These are phyloP conservation scores for Hirschioporus abietinus DNA, from an alignment of 768 basidiomycete genomes.

Conservation along the genomic window DNA sequence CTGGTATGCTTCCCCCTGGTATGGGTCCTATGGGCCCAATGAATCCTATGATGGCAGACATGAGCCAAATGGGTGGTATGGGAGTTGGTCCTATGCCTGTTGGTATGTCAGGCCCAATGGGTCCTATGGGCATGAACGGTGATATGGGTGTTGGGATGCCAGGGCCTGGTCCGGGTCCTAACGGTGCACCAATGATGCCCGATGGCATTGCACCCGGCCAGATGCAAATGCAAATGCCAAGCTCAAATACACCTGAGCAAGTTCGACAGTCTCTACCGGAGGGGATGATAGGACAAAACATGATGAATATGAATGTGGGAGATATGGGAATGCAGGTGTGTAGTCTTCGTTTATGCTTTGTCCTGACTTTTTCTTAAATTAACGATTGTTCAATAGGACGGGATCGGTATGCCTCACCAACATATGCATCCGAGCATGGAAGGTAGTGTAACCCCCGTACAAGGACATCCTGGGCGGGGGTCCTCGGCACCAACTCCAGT, in stretches of 20 bases:
- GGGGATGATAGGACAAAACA: constrained; percentile 7
- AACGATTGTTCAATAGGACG: constrained; percentile 39
- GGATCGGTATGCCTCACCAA: constrained; percentile 49
- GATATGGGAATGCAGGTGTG: constrained; percentile 76
- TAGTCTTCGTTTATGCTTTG: constrained; percentile 21
- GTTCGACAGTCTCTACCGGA: constrained; percentile 26
- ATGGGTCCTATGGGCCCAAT: constrained; percentile 27
- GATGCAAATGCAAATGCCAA: constrained; percentile 30
- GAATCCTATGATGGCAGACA: constrained; percentile 75
- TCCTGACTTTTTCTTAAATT: constrained; percentile 15
- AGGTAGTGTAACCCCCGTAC: constrained; percentile 41
- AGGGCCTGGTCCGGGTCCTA: constrained; percentile 45
- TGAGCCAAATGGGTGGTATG: constrained; percentile 43
- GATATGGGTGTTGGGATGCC: constrained; percentile 57
- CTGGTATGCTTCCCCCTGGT: constrained; percentile 30
- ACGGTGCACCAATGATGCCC: constrained; percentile 39
- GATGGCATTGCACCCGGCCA: constrained; percentile 29
- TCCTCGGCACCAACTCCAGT: not conserved
- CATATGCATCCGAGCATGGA: constrained; percentile 69
- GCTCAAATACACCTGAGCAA: constrained; percentile 33
- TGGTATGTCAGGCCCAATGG: constrained; percentile 17
- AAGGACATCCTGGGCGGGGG: constrained; percentile 29
- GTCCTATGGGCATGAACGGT: constrained; percentile 52
- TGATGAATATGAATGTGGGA: constrained; percentile 57
- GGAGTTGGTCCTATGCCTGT: constrained; percentile 48